These are phyloP conservation scores for Oidiodendron maius DNA, from an alignment of 495 filamentous ascomycete genomes.

Conservation along the genomic window DNA sequence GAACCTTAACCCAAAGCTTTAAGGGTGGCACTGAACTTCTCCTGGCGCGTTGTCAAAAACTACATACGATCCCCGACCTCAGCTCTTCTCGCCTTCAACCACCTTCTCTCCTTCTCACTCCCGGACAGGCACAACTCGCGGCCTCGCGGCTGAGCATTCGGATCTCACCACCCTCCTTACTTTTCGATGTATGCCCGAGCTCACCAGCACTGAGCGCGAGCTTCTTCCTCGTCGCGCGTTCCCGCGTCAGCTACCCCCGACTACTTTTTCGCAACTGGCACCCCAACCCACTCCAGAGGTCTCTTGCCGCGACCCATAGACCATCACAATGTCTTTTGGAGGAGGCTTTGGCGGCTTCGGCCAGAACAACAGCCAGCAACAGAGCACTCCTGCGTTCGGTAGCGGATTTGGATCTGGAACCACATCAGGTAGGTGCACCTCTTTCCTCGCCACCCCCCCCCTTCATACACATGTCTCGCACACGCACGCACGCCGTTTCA, in stretches of 20 bases:
- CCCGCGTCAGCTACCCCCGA: slow-evolving; percentile 18
- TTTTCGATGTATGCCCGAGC: slow-evolving; percentile 18
- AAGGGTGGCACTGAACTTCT: too few species aligned
- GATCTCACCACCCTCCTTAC: slow-evolving; percentile 18
- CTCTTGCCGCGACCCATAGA: too few species aligned
- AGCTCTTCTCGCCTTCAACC: background rate
- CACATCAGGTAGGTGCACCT: slow-evolving; percentile 40
- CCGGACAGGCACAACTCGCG: slow-evolving; percentile 3
- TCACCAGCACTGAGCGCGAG: slow-evolving; percentile 16
- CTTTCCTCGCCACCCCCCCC: slow-evolving; percentile 15
- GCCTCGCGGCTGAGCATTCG: slow-evolving; percentile 11
- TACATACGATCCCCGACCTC: too few species aligned
- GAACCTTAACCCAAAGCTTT: background rate
- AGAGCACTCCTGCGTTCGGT: slow-evolving; percentile 46
- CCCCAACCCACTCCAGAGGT: too few species aligned
- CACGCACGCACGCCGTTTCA: slow-evolving; percentile 3
- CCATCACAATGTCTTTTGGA: slow-evolving; percentile 34
- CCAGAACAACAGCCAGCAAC: slow-evolving; percentile 43
- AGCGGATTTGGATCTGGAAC: slow-evolving; percentile 34
- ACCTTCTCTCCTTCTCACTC: background rate
- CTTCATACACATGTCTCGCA: background rate
- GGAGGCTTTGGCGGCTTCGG: slow-evolving; percentile 49
- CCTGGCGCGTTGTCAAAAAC: background rate
- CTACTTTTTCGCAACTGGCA: too few species aligned
- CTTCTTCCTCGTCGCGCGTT: slow-evolving; percentile 15